Conservation (phyloP, 2,329 filamentous ascomycete species). For the Eurotiales sp. region DNA sequence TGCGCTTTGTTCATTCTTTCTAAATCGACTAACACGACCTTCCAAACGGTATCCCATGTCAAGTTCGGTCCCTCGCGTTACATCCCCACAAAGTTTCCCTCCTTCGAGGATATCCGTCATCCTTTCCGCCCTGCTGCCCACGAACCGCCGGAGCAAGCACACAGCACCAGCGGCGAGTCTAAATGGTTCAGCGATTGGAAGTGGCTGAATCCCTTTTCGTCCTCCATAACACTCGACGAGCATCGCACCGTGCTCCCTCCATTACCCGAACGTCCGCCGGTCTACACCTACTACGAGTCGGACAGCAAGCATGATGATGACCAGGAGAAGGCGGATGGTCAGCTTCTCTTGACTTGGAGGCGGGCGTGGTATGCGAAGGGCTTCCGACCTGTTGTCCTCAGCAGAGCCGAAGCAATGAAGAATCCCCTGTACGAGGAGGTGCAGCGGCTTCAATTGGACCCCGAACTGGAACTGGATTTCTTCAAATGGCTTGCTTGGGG, state of each 20-base stretch:
- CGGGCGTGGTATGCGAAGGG: slow-evolving; percentile 94
- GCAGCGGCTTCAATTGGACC: slow-evolving; percentile 52
- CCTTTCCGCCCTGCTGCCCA: slow-evolving; percentile 69
- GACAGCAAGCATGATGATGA: slow-evolving; percentile 60
- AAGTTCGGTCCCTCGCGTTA: slow-evolving; percentile 25
- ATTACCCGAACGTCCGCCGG: slow-evolving; percentile 62
- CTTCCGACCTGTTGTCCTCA: slow-evolving; percentile 79
- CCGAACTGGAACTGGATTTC: slow-evolving; percentile 63
- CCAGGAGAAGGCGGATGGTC: slow-evolving; percentile 68
- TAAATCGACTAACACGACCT: slow-evolving; percentile 31
- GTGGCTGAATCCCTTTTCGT: slow-evolving; percentile 89
- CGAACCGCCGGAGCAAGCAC: slow-evolving; percentile 67
- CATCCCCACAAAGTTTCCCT: slow-evolving; percentile 38
- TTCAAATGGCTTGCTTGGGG: slow-evolving; percentile 92
- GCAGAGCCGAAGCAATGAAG: slow-evolving; percentile 73
- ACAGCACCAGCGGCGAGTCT: slow-evolving; percentile 73
- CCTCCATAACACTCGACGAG: slow-evolving; percentile 72
- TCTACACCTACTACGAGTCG: slow-evolving; percentile 90
- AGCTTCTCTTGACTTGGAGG: slow-evolving; percentile 80
- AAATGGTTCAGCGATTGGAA: slow-evolving; percentile 87
- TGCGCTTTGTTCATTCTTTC: slow-evolving; percentile 44
- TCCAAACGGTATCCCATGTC: slow-evolving; percentile 21
- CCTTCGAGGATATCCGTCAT: slow-evolving; percentile 50
- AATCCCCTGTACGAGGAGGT: slow-evolving; percentile 75
- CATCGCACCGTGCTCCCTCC: slow-evolving; percentile 79